Evolutionary conservation across 148 eudicot species (phyloP).

Genomic region (Cornus florida): DNA sequence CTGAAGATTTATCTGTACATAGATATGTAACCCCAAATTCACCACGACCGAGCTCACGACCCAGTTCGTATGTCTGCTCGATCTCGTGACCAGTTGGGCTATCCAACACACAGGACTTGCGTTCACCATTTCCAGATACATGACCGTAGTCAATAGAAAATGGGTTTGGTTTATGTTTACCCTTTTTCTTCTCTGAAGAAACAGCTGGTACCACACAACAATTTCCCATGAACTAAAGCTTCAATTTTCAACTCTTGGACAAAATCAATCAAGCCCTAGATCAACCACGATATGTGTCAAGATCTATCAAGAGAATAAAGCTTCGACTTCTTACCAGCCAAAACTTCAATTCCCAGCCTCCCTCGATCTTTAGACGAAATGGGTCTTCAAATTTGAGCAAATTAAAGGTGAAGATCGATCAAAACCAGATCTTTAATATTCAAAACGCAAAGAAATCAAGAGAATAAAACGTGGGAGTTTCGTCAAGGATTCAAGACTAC

Average conservation of each 20-base stretch:
- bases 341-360: neutral
- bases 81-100: constrained; percentile 51
- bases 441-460: neutral
- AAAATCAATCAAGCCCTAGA: too few relatives aligned
- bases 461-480: neutral
- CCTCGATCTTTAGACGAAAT: neutral
- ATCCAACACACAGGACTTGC: constrained; percentile 37
- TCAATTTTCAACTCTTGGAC: neutral
- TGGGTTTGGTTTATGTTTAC: constrained; percentile 33
- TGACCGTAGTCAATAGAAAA: constrained; percentile 18
- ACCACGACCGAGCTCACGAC: constrained; percentile 60
- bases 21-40: constrained; percentile 54
- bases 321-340: neutral
- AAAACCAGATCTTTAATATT: neutral
- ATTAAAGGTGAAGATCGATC: neutral
- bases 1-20: constrained; percentile 39
- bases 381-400: neutral
- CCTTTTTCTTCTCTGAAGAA: constrained; percentile 21
- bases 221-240: constrained; percentile 44
- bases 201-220: constrained; percentile 41
- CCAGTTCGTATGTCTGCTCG: constrained; percentile 40
- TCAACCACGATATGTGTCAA: too few relatives aligned
- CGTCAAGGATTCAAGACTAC: neutral
- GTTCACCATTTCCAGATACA: constrained; percentile 1
- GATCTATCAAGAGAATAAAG: neutral